A percentile compares a stretch with the other conserved stretches of the same genome.
Conservation (phyloP, 2,329 filamentous ascomycete species). For the Bipolaris bicolor region DNA sequence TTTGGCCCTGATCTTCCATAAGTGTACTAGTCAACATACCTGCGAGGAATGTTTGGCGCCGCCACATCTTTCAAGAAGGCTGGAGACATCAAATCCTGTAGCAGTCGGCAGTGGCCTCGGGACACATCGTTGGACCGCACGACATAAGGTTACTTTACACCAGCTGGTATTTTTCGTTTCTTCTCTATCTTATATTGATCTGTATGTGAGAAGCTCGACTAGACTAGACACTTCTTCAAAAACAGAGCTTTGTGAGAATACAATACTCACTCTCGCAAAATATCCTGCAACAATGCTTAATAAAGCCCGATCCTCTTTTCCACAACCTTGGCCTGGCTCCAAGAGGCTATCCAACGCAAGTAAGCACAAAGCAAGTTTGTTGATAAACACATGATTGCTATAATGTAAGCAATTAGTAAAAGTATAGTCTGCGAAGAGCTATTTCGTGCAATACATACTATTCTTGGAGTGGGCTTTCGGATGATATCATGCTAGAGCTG, state of each 20-base stretch:
- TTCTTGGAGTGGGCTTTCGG: not conserved
- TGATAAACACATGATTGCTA: not conserved
- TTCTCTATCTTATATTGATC: too few relatives aligned
- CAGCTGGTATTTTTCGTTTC: too few relatives aligned
- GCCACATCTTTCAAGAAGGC: too few relatives aligned
- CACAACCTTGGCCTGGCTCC: not conserved
- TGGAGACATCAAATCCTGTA: too few relatives aligned
- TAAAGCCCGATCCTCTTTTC: not conserved
- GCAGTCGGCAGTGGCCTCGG: too few relatives aligned
- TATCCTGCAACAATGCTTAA: not conserved
- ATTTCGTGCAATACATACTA: not conserved
- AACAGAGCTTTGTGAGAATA: not conserved
- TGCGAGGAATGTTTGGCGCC: too few relatives aligned
- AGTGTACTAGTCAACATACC: too few relatives aligned
- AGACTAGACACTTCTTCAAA: slow-evolving; percentile 1
- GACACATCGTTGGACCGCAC: too few relatives aligned
- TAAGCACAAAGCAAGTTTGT: not conserved
- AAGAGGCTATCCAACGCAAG: not conserved
- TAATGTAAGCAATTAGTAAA: too few relatives aligned
- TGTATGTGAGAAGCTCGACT: not conserved
- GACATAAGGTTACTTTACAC: too few relatives aligned
- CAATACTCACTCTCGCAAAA: not conserved
- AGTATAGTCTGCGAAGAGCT: too few relatives aligned
- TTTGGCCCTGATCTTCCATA: too few relatives aligned
- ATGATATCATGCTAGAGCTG: not conserved